Conservation (phyloP, 176 grass and related monocot species). For the Oryza officinalis region DNA sequence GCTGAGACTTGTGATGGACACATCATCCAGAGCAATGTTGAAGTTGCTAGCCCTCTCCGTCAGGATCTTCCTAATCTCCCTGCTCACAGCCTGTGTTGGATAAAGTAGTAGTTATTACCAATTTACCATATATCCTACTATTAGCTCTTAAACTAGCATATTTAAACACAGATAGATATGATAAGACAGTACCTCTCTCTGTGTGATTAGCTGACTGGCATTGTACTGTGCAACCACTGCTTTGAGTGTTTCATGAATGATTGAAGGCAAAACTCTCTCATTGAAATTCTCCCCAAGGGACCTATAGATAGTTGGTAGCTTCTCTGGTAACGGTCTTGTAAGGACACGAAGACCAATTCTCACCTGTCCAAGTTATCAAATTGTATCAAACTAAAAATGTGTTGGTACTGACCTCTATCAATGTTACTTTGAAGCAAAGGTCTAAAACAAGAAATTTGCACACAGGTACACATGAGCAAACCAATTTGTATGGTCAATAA, state of each 20-base stretch:
- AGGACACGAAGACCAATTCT: slow-evolving; percentile 90
- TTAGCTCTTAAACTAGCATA: background rate
- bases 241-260: slow-evolving; percentile 96
- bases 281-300: slow-evolving; percentile 79
- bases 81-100: slow-evolving; percentile 79
- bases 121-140: background rate
- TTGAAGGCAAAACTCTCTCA: slow-evolving; percentile 91
- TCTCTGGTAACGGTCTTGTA: slow-evolving; percentile 70
- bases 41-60: slow-evolving; percentile 93
- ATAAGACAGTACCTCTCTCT: slow-evolving; percentile 77
- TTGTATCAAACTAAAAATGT: background rate
- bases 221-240: slow-evolving; percentile 98
- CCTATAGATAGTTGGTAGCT: slow-evolving; percentile 79
- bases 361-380: slow-evolving; percentile 46
- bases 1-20: slow-evolving; percentile 89
- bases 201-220: slow-evolving; percentile 93
- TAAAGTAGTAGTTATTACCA: slow-evolving; percentile 10
- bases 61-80: slow-evolving; percentile 96
- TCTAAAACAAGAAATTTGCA: background rate
- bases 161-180: slow-evolving; percentile 1
- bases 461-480: background rate
- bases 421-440: background rate
- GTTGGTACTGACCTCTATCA: background rate
- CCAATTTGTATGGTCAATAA: background rate
- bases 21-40: slow-evolving; percentile 92